Evolutionary conservation across 2,329 filamentous ascomycete species (phyloP), one percentile per base, ranked within the genome.

Genomic region (Pseudopyricularia cyperi): DNA sequence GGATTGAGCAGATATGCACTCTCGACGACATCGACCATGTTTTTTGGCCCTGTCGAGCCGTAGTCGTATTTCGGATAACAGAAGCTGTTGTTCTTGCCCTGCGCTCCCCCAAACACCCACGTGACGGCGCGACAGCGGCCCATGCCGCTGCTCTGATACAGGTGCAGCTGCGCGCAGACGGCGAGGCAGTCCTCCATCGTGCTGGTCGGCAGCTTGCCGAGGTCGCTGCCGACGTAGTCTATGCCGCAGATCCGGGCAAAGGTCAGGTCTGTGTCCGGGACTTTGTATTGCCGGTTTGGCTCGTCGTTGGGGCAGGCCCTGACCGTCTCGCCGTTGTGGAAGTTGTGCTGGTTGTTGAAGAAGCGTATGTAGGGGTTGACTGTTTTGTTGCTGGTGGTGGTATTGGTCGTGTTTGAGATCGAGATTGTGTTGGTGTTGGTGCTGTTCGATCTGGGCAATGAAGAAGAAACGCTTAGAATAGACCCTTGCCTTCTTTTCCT

Each of bases 61-160:
- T n/a, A n/a, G n/a, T n/a, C n/a, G n/a, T 33, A 50, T 53, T 60
- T 59, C 7, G 59, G 53, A 49, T 56, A 61, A 52, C 59, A 61
- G 47, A 51, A 57, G 32, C 55, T 54, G 14, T 51, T 26, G 24
- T 55, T 54, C 26, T 49, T 52, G 4, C 59, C 59, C 54, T 59
- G 57, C n/a, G 52, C 53, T 1, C 53, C 52, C 3, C 52, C 54
- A 19, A 53, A 58, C 3, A 58, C 53, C 58, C 58, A 60, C 12
- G 52, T 52, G 37, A 57, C 58, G 14, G 57, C 58, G n/a, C 52
- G 28, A 32, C 59, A 60, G 1, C 19, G 50, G 2, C 57, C 59
- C 12, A 47, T 17, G 1, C 52, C 39, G 22, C 56, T 56, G 44
- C 56, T 57, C 1, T 56, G 57, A 34, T 55, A 56, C 4, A 57